A percentile compares a stretch with the other conserved stretches of the same genome.
Evolutionary conservation across 495 filamentous ascomycete genomes (phyloP).

Genomic region (Trichoderma erinaceum): DNA sequence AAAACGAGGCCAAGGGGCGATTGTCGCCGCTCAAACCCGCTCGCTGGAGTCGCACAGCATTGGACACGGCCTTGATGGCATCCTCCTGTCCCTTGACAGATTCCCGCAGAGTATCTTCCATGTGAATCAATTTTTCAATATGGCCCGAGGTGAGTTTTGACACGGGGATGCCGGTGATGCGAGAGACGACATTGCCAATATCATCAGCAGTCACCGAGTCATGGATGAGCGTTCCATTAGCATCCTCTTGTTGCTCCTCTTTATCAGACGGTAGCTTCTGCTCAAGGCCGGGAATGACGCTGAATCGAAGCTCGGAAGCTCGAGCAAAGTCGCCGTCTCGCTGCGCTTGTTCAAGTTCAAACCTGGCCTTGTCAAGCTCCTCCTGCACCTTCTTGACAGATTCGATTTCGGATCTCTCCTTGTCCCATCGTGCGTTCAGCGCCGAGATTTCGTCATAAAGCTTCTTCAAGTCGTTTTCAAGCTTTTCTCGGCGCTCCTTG

Average conservation of each 20-base stretch:
- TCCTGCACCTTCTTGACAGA: conserved; percentile 78
- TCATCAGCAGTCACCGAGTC: conserved; percentile 92
- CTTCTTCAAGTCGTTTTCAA: conserved; percentile 65
- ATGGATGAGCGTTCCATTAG: conserved; percentile 64
- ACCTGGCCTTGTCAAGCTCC: conserved; percentile 72
- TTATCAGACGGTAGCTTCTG: conserved; percentile 73
- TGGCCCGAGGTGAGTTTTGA: conserved; percentile 88
- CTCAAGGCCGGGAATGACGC: conserved; percentile 75
- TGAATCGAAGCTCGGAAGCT: conserved; percentile 82
- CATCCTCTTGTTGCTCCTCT: conserved; percentile 35
- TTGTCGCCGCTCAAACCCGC: conserved; percentile 89
- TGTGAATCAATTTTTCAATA: conserved; percentile 82
- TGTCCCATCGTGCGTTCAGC: conserved; percentile 79
- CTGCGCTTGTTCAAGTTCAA: conserved; percentile 82
- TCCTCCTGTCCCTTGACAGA: conserved; percentile 92
- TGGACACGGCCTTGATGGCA: conserved; percentile 80
- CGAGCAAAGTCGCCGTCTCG: conserved; percentile 85
- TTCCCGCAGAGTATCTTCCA: conserved; percentile 85
- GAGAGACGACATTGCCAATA: conserved; percentile 85
- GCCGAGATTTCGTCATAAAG: conserved; percentile 62
- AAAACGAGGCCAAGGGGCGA: conserved; percentile 86
- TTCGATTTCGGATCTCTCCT: conserved; percentile 79
- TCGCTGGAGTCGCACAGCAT: conserved; percentile 90
- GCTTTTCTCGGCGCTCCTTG: conserved; percentile 78
- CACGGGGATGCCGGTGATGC: conserved; percentile 86